These are phyloP conservation scores for Thermothelomyces thermophilus DNA, from an alignment of 2,329 filamentous ascomycete genomes.

Conservation along the genomic window DNA sequence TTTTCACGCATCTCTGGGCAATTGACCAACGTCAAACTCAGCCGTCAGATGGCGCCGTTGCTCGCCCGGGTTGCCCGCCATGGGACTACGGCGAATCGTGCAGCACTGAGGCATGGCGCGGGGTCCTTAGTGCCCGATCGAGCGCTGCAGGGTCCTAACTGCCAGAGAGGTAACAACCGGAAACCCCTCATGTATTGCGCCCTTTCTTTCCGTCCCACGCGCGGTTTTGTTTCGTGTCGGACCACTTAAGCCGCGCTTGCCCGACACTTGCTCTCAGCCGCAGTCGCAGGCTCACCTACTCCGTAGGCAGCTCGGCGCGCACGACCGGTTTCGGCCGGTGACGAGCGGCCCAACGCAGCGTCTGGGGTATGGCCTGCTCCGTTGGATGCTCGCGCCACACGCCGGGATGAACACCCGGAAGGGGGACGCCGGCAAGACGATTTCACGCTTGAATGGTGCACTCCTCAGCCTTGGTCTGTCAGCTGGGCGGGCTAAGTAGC, in stretches of 20 bases:
- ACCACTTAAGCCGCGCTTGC: neutral
- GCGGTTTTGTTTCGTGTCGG: neutral
- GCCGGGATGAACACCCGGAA: neutral
- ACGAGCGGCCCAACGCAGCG: slow-evolving; percentile 1
- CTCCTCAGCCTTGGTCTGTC: slow-evolving; percentile 15
- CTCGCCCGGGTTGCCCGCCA: slow-evolving; percentile 16
- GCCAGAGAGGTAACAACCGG: slow-evolving; percentile 11
- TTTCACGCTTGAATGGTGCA: slow-evolving; percentile 11
- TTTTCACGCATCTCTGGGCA: neutral
- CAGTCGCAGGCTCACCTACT: too few species aligned
- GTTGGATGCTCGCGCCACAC: slow-evolving; percentile 12
- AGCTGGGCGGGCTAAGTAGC: slow-evolving; percentile 1
- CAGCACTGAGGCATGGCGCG: slow-evolving; percentile 12
- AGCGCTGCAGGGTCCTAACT: slow-evolving; percentile 6
- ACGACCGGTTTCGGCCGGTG: slow-evolving; percentile 17
- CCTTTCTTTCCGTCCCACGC: neutral
- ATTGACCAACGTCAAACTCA: neutral
- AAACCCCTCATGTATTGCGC: neutral
- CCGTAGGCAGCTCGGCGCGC: neutral
- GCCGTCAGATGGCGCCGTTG: slow-evolving; percentile 17
- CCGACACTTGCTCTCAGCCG: too few species aligned
- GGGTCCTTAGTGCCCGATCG: slow-evolving; percentile 2
- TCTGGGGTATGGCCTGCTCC: slow-evolving; percentile 15
- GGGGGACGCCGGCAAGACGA: slow-evolving; percentile 10
- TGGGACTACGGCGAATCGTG: slow-evolving; percentile 14